phyloP scores from a whole-genome alignment of 2,329 filamentous ascomycete genomes.

The Microcyclosporella mali region DNA sequence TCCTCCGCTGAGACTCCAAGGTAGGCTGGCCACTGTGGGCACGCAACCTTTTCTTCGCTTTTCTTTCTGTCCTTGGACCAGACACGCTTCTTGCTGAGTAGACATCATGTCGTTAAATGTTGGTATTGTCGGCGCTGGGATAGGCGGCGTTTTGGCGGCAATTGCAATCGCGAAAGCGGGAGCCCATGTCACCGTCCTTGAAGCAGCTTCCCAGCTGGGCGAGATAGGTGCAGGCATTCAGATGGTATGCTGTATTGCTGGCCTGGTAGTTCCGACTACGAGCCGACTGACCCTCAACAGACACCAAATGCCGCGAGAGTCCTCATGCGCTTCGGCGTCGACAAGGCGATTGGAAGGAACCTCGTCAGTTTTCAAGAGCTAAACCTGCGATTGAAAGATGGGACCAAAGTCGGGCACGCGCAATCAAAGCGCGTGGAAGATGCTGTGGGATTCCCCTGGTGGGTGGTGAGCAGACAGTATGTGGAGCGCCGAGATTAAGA shows the following conservation, averaged over 20 bases:
- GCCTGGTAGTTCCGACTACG: no score
- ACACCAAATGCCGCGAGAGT: conserved; percentile 39
- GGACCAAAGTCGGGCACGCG: conserved; percentile 35
- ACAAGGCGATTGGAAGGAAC: conserved; percentile 37
- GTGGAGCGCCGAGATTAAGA: no score
- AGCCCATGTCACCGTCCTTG: conserved; percentile 35
- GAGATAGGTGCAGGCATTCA: conserved; percentile 29
- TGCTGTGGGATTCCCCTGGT: conserved; percentile 36
- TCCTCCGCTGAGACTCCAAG: no score
- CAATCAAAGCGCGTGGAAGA: conserved; percentile 31
- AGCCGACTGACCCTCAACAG: conserved; percentile 27
- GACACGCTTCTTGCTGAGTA: no score
- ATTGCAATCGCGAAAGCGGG: conserved; percentile 35
- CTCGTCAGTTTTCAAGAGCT: conserved; percentile 38
- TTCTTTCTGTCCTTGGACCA: no score
- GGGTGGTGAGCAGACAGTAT: conserved; percentile 41
- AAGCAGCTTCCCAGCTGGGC: conserved; percentile 34
- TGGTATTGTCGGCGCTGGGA: conserved; percentile 32
- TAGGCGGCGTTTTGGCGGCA: conserved; percentile 37
- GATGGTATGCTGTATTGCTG: conserved; percentile 18
- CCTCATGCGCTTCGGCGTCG: conserved; percentile 37
- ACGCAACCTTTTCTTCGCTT: no score
- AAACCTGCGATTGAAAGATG: conserved; percentile 37
- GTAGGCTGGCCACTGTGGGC: no score
- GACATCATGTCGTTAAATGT: conserved; percentile 5